Percentiles rank a stretch among this genome's conserved stretches.
Conservation (phyloP, 768 basidiomycete genomes). For the Lactarius akahatsu region DNA sequence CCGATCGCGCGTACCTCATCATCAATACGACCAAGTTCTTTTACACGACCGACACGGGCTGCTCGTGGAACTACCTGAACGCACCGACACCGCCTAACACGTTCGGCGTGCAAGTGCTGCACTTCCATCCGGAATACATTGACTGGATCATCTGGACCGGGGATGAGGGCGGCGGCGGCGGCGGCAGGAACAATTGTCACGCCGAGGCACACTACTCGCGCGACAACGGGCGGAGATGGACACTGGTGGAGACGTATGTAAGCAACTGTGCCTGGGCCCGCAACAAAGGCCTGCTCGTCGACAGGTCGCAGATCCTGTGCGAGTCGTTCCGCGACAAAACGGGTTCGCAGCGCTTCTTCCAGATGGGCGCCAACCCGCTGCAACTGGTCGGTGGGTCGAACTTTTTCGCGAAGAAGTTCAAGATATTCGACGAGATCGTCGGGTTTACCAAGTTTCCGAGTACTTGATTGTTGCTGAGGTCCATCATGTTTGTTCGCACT, state of each 20-base stretch:
- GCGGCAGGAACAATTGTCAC: constrained; percentile 55
- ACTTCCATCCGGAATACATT: constrained; percentile 77
- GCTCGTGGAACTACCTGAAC: constrained; percentile 55
- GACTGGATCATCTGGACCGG: constrained; percentile 93
- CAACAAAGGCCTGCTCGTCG: constrained; percentile 74
- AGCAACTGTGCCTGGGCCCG: constrained; percentile 90
- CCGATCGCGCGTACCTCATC: constrained; percentile 88
- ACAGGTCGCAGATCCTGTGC: constrained; percentile 88
- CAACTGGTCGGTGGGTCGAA: constrained; percentile 75
- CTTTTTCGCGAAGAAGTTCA: constrained; percentile 70
- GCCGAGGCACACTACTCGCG: constrained; percentile 71
- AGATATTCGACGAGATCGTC: constrained; percentile 82
- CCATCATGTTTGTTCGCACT: neutral
- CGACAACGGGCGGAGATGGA: constrained; percentile 80
- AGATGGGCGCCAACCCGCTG: constrained; percentile 56
- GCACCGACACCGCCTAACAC: constrained; percentile 76
- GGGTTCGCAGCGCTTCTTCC: constrained; percentile 68
- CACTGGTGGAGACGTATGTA: constrained; percentile 78
- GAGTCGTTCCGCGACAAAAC: constrained; percentile 82
- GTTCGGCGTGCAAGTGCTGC: constrained; percentile 72
- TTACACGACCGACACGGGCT: constrained; percentile 83
- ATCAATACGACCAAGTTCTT: constrained; percentile 61
- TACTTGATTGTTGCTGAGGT: constrained; percentile 96
- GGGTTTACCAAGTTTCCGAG: constrained; percentile 96
- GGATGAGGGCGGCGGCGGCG: constrained; percentile 56